Conservation (phyloP, 805 yeast genomes). For the Suhomyces sp. region DNA sequence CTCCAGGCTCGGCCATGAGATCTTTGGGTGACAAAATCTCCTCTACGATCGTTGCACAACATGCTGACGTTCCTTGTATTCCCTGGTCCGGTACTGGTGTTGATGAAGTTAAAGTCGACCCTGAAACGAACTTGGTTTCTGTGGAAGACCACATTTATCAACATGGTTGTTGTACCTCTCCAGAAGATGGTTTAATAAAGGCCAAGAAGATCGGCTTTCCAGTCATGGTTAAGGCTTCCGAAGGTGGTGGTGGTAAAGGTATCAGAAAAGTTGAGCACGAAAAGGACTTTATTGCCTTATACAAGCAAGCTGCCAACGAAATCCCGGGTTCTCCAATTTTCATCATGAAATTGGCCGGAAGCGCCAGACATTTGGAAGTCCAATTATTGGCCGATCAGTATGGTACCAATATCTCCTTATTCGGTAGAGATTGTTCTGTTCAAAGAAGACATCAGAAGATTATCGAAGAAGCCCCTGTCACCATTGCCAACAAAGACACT, state of each 20-base stretch:
- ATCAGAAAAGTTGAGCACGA: conserved; percentile 91
- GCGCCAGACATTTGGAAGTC: conserved; percentile 97
- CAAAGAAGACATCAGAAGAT: conserved; percentile 99
- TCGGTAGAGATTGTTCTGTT: conserved; percentile 99
- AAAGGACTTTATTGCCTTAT: conserved; percentile 69
- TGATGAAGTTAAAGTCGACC: conserved; percentile 70
- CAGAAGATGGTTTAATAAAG: conserved; percentile 84
- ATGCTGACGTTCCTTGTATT: conserved; percentile 96
- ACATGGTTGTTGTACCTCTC: conserved; percentile 80
- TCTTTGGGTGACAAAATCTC: conserved; percentile 98
- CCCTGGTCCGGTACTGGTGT: conserved; percentile 99
- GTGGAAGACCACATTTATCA: conserved; percentile 81
- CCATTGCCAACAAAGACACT: conserved; percentile 83
- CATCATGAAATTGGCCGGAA: conserved; percentile 95
- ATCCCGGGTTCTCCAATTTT: conserved; percentile 99
- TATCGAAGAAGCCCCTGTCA: conserved; percentile 99
- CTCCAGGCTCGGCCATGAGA: conserved; percentile 99
- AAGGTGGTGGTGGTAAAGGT: conserved; percentile 99
- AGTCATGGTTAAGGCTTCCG: conserved; percentile 98
- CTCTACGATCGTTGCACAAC: conserved; percentile 98
- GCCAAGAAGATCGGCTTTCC: conserved; percentile 94
- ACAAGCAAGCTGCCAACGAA: conserved; percentile 94
- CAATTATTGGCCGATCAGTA: conserved; percentile 97
- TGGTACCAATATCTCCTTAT: conserved; percentile 93
- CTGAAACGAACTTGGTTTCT: conserved; percentile 73